Base-by-base conservation (phyloP, 371 early-diverging fungal genomes). In the Batkoa obscura region DNA sequence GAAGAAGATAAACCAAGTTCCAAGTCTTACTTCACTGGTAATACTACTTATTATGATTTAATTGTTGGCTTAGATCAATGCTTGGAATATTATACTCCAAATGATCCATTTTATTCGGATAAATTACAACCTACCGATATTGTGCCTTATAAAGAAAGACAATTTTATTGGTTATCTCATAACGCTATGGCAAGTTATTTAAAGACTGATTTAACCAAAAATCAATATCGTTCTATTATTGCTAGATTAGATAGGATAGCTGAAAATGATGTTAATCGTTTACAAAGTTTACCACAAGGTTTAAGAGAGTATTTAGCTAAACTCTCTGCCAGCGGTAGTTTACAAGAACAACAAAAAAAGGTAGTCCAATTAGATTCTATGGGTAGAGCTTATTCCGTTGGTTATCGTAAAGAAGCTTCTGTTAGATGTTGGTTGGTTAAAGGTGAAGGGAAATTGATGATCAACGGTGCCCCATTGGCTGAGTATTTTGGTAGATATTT, bases 21-120 rank as follows among this genome's bases (percentile, higher is more conserved):
- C 5, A 65, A 80, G 2, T 80, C 88, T 5, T 94, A 91, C 67
- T 94, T 94, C 63, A 90, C 90, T 33, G 86, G 86, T 1, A 86
- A 88, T 64, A 81, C 83, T 57, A 71, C 73, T 54, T 90, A 83
- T 72, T 81, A 81, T 60, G 79, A 82, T 52, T 69, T 83, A 33
- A 60, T 89, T 10, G 80, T 81, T 46, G 74, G 77, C 3, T 61
- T 90, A 41, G 83, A 86, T 62, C 70, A 71, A 12, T 67, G 84
- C 15, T 67, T 79, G 46, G 68, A 76, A 43, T 69, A 68, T 38
- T 70, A 69, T 55, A 62, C 68, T 41, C 58, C 55, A 59, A 10
- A 63, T 57, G 64, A 64, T 61, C 51, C 60, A 35, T 38, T 54
- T 50, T 50, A 17, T 12, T 2, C 54, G 38, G 46, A 17, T 50